These are phyloP conservation scores for Plasmopara viticola DNA, from an alignment of 352 stramenopile genomes.

Conservation along the genomic window DNA sequence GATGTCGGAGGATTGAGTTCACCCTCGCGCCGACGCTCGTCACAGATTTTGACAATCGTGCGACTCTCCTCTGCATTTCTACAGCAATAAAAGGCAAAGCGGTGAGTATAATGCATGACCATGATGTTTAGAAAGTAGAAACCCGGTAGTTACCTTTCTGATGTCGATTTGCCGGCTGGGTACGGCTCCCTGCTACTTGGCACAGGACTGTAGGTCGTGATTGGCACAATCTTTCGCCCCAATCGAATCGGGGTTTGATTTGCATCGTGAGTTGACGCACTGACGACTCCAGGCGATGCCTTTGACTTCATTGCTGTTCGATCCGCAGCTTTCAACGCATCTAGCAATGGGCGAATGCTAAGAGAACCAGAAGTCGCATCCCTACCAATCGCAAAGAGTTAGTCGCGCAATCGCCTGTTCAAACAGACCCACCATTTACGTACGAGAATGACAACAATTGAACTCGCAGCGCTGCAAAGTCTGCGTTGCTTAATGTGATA, in stretches of 20 bases:
- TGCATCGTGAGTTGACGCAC: constrained; percentile 18
- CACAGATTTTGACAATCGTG: constrained; percentile 59
- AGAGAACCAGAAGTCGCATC: constrained; percentile 48
- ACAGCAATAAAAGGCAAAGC: neutral
- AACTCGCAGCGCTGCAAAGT: constrained; percentile 62
- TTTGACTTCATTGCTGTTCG: constrained; percentile 36
- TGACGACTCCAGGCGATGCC: constrained; percentile 18
- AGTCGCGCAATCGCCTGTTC: neutral
- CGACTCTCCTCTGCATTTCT: constrained; percentile 61
- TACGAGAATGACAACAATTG: constrained; percentile 57
- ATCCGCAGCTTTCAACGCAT: constrained; percentile 44
- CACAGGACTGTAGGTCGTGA: constrained; percentile 16
- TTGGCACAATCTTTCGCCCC: constrained; percentile 48
- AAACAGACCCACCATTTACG: constrained; percentile 3
- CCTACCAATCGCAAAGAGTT: constrained; percentile 11
- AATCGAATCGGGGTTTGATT: constrained; percentile 52
- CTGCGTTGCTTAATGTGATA: constrained; percentile 56
- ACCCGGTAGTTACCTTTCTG: constrained; percentile 38
- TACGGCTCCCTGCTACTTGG: constrained; percentile 17
- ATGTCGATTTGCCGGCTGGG: constrained; percentile 63
- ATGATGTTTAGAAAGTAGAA: neutral
- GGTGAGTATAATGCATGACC: neutral
- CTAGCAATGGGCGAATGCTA: constrained; percentile 32
- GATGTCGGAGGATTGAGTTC: constrained; percentile 34
- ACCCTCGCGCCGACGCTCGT: constrained; percentile 57